Conservation (phyloP, 768 basidiomycete species). For the Leccinum variicolor region DNA sequence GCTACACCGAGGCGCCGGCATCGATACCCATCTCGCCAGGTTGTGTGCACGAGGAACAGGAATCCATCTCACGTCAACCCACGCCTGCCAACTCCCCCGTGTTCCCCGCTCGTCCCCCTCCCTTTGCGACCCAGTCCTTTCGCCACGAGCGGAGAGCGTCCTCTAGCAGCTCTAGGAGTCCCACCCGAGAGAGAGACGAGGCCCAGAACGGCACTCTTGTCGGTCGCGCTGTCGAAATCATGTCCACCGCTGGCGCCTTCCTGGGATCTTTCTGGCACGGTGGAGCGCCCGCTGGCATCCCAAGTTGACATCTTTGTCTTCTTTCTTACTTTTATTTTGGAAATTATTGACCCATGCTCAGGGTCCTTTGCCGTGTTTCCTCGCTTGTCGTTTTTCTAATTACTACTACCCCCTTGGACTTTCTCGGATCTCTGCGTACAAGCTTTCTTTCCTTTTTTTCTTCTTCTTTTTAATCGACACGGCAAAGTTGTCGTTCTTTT, state of each 20-base stretch:
- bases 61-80: slow-evolving; percentile 40
- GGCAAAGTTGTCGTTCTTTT: slow-evolving; percentile 8
- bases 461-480: slow-evolving; percentile 1
- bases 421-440: slow-evolving; percentile 17
- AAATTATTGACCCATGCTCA: slow-evolving; percentile 24
- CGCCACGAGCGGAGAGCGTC: slow-evolving; percentile 19
- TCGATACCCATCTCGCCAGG: slow-evolving; percentile 24
- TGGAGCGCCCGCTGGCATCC: slow-evolving; percentile 17
- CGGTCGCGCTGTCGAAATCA: slow-evolving; percentile 71
- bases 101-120: slow-evolving; percentile 27
- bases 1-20: slow-evolving; percentile 16
- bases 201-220: slow-evolving; percentile 44
- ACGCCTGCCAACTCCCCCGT: slow-evolving; percentile 66
- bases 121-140: slow-evolving; percentile 9
- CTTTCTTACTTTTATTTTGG: slow-evolving; percentile 32
- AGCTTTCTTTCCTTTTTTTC: background rate
- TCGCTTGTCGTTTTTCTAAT: slow-evolving; percentile 6
- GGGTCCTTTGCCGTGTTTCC: slow-evolving; percentile 7
- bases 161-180: slow-evolving; percentile 22
- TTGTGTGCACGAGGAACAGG: slow-evolving; percentile 33
- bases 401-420: slow-evolving; percentile 29
- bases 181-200: slow-evolving; percentile 23
- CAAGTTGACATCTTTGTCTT: slow-evolving; percentile 16
- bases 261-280: slow-evolving; percentile 59
- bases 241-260: slow-evolving; percentile 75